Evolutionary conservation across 148 eudicot genomes (phyloP).

Genomic region (Beta vulgaris): DNA sequence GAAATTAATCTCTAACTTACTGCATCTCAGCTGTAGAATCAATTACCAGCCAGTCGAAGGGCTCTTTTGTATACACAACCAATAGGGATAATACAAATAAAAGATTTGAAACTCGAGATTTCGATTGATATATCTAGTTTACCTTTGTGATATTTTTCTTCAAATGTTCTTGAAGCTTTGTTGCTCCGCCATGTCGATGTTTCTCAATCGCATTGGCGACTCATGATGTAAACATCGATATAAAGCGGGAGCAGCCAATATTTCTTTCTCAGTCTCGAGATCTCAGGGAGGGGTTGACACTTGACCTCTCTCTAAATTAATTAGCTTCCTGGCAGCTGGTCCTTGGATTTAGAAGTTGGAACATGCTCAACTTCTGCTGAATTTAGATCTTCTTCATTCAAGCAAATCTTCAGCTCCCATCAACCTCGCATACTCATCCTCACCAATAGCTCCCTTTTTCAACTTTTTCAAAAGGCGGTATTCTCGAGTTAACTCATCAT

Average conservation of each 20-base stretch:
- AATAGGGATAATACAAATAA: neutral
- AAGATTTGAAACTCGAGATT: neutral
- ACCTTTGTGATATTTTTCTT: no score
- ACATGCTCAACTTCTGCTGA: neutral
- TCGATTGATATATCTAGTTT: no score
- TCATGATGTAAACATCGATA: neutral
- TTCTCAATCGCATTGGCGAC: neutral
- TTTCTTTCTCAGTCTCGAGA: neutral
- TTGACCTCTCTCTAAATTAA: neutral
- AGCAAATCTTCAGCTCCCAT: conserved; percentile 80
- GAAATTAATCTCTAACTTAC: neutral
- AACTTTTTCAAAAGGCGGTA: conserved; percentile 76
- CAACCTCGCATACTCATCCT: conserved; percentile 67
- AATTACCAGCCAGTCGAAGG: neutral
- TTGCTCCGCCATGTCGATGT: neutral
- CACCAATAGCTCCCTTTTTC: conserved; percentile 71
- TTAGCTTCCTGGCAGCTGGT: neutral
- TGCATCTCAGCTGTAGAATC: neutral
- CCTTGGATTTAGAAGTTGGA: neutral
- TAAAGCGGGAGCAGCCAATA: neutral
- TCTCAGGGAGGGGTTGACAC: no score
- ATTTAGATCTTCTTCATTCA: conserved; percentile 20
- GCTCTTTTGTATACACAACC: neutral
- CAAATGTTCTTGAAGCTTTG: neutral
- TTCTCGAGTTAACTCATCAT: conserved; percentile 65